phyloP scores from a whole-genome alignment of 75 land plant genomes.

The Pinus albicaulis region DNA sequence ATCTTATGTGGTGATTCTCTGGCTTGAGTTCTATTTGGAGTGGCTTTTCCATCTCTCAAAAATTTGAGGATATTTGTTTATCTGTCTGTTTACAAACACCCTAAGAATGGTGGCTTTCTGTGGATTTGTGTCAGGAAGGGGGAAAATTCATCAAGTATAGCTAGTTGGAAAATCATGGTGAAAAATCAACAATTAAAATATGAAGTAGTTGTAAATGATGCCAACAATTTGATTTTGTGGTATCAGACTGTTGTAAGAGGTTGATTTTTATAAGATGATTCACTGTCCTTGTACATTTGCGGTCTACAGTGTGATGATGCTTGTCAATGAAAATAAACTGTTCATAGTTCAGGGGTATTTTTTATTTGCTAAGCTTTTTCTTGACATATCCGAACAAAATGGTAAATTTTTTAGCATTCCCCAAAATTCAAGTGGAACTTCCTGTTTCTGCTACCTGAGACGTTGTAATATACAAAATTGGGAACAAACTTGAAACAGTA shows the following conservation, averaged over 20 bases:
- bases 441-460: background rate
- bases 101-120: background rate
- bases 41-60: background rate
- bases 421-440: background rate
- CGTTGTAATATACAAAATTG: too few relatives aligned
- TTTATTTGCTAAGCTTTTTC: background rate
- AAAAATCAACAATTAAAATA: too few relatives aligned
- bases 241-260: background rate
- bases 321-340: background rate
- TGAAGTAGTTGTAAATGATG: background rate
- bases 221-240: background rate
- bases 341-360: background rate
- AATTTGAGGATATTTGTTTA: background rate
- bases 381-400: too few relatives aligned
- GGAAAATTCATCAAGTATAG: background rate
- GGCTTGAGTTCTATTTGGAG: slow-evolving; percentile 1
- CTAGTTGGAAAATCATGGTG: background rate
- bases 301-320: background rate
- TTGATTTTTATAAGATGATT: background rate
- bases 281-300: background rate
- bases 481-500: too few relatives aligned
- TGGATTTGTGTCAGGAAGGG: background rate
- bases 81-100: background rate
- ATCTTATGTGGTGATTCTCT: background rate
- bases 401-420: background rate